Evolutionary conservation across 2,329 filamentous ascomycete genomes (phyloP), one percentile per base, ranked within the genome.

Genomic region (Pseudogymnoascus verrucosus): DNA sequence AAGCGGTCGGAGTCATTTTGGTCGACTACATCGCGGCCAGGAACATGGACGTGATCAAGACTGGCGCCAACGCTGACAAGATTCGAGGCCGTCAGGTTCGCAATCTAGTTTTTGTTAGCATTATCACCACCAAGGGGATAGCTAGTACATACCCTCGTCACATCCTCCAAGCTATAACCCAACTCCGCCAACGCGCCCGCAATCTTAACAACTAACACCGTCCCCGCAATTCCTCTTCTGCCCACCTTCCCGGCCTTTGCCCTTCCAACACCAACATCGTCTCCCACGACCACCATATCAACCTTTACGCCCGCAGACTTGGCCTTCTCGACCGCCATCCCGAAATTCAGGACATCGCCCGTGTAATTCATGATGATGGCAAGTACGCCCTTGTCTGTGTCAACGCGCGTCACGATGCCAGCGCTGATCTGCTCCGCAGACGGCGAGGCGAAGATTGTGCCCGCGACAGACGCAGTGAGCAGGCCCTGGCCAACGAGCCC

Each of bases 331-430:
- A 95, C 90, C 0, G 89, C 93, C 83, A 97, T 89, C 63, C 92
- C 93, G 73, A 97, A 97, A 77, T 96, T 96, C 69, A 97, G 82
- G 62, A 96, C 85, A 74, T 93, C 90, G 39, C 90, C 90, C 1
- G 91, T 96, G 76, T 96, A 96, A 75, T 97, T 97, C 90, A 96
- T 96, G 31, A 96, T 90, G 5, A 93, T 88, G n/a, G 96, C 89
- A 42, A 97, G 75, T 1, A 96, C 89, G 23, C 93, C 93, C 66
- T 85, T 83, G 51, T 83, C 80, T 3, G 83, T 82, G 65, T 90
- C 85, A 2, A 96, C 89, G 19, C 90, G 82, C 44, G 86, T 83
- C 71, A 88, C 84, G 62, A 96, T 88, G 65, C 87, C 91, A 68
- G 84, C 81, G 63, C 90, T 85, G 63, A 97, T 87, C 78, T 97